Percentiles rank a stretch among this genome's conserved stretches.
These are phyloP conservation scores for Aspergillus tubingensis DNA, from an alignment of 2,329 filamentous ascomycete species.

Conservation along the genomic window DNA sequence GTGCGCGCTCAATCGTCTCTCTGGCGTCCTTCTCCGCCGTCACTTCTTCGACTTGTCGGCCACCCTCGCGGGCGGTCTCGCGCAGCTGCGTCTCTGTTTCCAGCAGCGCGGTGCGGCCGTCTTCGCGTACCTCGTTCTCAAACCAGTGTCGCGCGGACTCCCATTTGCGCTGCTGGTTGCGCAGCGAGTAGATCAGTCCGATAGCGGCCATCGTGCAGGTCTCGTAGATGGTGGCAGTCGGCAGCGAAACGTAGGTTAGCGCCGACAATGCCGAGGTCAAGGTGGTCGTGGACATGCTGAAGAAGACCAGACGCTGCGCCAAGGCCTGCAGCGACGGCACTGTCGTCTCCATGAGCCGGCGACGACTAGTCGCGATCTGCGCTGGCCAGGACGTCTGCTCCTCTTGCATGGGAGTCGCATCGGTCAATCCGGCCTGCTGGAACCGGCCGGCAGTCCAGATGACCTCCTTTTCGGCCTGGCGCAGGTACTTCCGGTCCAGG, in stretches of 20 bases:
- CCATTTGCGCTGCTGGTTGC: slow-evolving; percentile 62
- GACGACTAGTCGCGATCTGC: slow-evolving; percentile 71
- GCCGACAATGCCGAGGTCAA: slow-evolving; percentile 59
- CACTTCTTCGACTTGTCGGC: slow-evolving; percentile 36
- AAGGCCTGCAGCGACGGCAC: slow-evolving; percentile 71
- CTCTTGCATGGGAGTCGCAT: slow-evolving; percentile 38
- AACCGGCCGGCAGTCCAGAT: slow-evolving; percentile 81
- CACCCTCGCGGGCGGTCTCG: slow-evolving; percentile 49
- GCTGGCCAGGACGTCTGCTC: slow-evolving; percentile 64
- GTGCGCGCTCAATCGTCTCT: slow-evolving; percentile 49
- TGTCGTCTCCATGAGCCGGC: slow-evolving; percentile 65
- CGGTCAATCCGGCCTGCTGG: slow-evolving; percentile 61
- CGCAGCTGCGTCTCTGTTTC: slow-evolving; percentile 55
- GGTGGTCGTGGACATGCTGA: slow-evolving; percentile 72
- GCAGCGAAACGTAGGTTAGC: slow-evolving; percentile 57
- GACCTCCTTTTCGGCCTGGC: slow-evolving; percentile 74
- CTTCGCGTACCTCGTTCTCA: slow-evolving; percentile 57
- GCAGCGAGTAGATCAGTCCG: slow-evolving; percentile 59
- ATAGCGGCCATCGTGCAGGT: slow-evolving; percentile 61
- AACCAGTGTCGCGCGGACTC: slow-evolving; percentile 55
- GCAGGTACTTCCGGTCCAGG: slow-evolving; percentile 73
- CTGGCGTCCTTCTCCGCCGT: slow-evolving; percentile 45
- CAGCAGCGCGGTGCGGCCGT: slow-evolving; percentile 58
- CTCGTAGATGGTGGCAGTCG: slow-evolving; percentile 57
- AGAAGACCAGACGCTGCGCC: slow-evolving; percentile 72